phyloP scores from a whole-genome alignment of 148 eudicot genomes.

The Rhododendron williamsianum region DNA sequence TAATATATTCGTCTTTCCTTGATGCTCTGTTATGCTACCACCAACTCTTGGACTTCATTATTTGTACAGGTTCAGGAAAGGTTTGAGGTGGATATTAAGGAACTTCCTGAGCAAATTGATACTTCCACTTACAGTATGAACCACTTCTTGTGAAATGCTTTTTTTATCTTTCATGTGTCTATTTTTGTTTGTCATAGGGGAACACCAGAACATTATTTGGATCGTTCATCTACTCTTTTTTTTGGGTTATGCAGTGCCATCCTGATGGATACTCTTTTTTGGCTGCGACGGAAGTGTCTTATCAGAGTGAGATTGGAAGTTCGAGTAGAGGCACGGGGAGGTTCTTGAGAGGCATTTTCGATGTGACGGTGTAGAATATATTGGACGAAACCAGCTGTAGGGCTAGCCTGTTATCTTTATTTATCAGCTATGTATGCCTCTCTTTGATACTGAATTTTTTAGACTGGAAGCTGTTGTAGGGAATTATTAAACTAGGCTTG shows the following conservation, averaged over 20 bases:
- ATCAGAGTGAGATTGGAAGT: neutral
- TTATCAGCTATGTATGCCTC: neutral
- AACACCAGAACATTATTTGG: neutral
- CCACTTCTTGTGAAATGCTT: neutral
- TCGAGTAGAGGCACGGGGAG: neutral
- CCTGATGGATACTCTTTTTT: conserved; percentile 9
- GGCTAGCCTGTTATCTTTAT: neutral
- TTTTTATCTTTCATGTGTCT: neutral
- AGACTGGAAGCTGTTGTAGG: neutral
- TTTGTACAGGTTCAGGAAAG: conserved; percentile 58
- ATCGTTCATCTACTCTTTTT: neutral
- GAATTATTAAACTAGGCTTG: neutral
- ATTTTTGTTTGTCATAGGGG: neutral
- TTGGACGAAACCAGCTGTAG: neutral
- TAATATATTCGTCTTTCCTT: neutral
- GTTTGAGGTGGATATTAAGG: conserved; percentile 88
- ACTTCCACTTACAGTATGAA: conserved; percentile 87
- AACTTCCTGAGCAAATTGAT: conserved; percentile 94
- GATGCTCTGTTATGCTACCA: neutral
- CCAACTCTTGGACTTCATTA: neutral
- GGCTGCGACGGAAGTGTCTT: neutral
- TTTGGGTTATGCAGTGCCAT: conserved; percentile 33
- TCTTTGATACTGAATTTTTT: neutral
- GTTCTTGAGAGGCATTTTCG: neutral
- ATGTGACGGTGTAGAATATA: neutral